Evolutionary conservation across 2,329 filamentous ascomycete genomes (phyloP), one percentile per base, ranked within the genome.

Genomic region (Phaeomoniella chlamydospora): DNA sequence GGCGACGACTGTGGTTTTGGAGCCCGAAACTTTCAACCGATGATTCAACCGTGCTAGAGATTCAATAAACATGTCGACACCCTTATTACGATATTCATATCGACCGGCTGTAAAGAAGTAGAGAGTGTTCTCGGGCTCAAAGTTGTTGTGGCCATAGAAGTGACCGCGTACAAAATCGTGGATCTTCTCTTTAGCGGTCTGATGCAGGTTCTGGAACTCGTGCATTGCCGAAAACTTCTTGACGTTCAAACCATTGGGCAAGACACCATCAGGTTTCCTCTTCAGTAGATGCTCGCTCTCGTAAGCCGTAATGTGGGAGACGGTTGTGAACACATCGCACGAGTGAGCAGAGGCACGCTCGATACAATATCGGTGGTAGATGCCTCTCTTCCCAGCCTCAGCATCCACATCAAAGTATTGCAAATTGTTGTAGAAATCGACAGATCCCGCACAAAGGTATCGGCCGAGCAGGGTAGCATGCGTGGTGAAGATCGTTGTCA

Each of bases 61-160:
- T 61, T 98, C 90, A 47, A 98, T 93, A 59, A 96, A 98, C 90
- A 98, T 96, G 59, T 98, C 90, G 6, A 94, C 88, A 52, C 90
- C 90, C 64, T 98, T 98, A 55, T 98, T 98, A 45, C 90, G 72
- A 70, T 88, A 98, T 59, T 98, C 90, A 53, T 98, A 98, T 43
- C 90, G 81, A 41, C 90, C 90, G 4, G 90, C 82, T 3, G 87
- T 98, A 67, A 98, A 98, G 62, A 96, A 80, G 62, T 94, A 98
- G 22, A 98, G 72, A 0, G 90, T 98, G 59, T 96, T 94, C 41
- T 96, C 87, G 11, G 86, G 77, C 42, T 94, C 85, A 47, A 96
- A 96, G 54, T 98, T 87, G 56, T 94, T 92, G 62, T 96, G 87
- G 9, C 90, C 90, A 54, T 96, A 96, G 61, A 98, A 98, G 56